Evolutionary conservation across 345 rosid genomes (phyloP).

Genomic region (Populus simonii): DNA sequence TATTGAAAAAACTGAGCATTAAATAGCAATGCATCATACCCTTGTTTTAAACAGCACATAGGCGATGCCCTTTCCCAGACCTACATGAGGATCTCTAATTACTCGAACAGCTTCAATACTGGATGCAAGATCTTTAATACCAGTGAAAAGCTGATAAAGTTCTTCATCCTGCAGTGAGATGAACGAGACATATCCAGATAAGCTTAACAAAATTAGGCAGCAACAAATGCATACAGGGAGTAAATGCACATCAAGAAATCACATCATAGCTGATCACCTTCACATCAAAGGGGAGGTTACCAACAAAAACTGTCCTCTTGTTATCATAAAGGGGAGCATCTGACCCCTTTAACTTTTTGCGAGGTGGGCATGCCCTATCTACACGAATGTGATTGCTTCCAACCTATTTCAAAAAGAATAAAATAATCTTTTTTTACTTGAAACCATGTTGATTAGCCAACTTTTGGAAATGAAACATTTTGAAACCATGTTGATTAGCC

Average conservation of each 20-base stretch:
- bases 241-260: background rate
- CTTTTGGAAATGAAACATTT: conserved; percentile 19
- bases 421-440: background rate
- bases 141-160: conserved; percentile 70
- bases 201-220: conserved; percentile 1
- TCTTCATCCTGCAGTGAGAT: conserved; percentile 72
- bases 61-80: conserved; percentile 94
- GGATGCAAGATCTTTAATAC: conserved; percentile 54
- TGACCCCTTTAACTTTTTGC: conserved; percentile 76
- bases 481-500: background rate
- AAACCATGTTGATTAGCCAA: background rate
- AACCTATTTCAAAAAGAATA: conserved; percentile 40
- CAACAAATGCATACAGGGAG: background rate
- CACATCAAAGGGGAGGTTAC: conserved; percentile 95
- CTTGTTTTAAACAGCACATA: conserved; percentile 79
- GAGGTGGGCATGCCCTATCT: conserved; percentile 96
- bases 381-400: conserved; percentile 91
- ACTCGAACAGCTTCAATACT: conserved; percentile 89
- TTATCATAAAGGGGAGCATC: conserved; percentile 58
- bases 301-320: conserved; percentile 82
- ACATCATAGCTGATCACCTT: conserved; percentile 48
- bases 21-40: conserved; percentile 42
- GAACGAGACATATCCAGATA: background rate
- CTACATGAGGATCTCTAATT: conserved; percentile 73
- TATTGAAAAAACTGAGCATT: background rate